These are phyloP conservation scores for Camillea tinctor DNA, from an alignment of 2,329 filamentous ascomycete species.

Conservation along the genomic window DNA sequence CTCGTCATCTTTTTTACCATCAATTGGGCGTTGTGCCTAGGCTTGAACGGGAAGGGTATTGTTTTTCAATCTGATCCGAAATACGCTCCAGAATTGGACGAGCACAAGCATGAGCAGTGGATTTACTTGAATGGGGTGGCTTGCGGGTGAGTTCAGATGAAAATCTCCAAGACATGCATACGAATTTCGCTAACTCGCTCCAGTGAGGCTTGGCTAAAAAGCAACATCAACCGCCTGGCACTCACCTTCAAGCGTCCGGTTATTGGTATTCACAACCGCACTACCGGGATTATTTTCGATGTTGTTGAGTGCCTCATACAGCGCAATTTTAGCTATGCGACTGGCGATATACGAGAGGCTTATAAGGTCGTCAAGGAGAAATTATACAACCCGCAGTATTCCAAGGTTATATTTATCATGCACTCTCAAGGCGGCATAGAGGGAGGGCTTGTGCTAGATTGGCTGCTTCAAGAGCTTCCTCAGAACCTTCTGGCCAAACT, in stretches of 20 bases:
- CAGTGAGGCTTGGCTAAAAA: slow-evolving; percentile 65
- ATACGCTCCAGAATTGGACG: slow-evolving; percentile 47
- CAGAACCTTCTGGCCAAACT: slow-evolving; percentile 65
- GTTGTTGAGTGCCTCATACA: slow-evolving; percentile 76
- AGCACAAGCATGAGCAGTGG: slow-evolving; percentile 68
- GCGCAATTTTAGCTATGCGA: slow-evolving; percentile 71
- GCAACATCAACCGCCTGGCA: slow-evolving; percentile 69
- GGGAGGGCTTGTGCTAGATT: slow-evolving; percentile 70
- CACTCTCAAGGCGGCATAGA: slow-evolving; percentile 80
- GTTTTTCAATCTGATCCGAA: slow-evolving; percentile 52
- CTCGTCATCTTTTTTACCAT: slow-evolving; percentile 45
- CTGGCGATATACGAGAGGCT: slow-evolving; percentile 63
- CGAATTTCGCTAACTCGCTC: slow-evolving; percentile 1
- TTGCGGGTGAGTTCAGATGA: slow-evolving; percentile 47
- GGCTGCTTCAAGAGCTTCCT: slow-evolving; percentile 70
- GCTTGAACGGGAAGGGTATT: slow-evolving; percentile 52
- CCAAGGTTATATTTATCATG: slow-evolving; percentile 70
- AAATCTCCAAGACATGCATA: neutral
- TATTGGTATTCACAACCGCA: slow-evolving; percentile 73
- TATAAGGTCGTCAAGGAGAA: slow-evolving; percentile 61
- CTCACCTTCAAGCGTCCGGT: slow-evolving; percentile 70
- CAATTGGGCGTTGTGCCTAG: slow-evolving; percentile 51
- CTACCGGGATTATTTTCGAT: slow-evolving; percentile 73
- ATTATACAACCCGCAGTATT: slow-evolving; percentile 59
- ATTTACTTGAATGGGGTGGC: slow-evolving; percentile 77